Evolutionary conservation across 148 eudicot species (phyloP), one percentile per base, ranked within the genome.

Genomic region (Dianthus caryophyllus): DNA sequence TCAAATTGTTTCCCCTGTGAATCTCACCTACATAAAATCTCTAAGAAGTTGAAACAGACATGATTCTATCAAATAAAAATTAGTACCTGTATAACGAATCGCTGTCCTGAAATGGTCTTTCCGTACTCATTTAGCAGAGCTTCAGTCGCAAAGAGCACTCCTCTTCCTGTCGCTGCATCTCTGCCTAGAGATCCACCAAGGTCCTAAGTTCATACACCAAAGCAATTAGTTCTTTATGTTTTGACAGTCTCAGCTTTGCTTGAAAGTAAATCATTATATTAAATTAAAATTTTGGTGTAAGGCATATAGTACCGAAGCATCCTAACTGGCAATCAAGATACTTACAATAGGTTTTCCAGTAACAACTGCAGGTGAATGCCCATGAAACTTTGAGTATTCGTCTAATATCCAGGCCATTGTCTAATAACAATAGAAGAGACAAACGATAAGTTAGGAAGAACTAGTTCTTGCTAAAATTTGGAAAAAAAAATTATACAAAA

Each of bases 331-430:
- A 25, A 63, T 63, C 48, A 68, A 2, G 38, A 27, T 39, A 80
- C 97, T 90, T 84, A 94, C 99, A 68, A 76, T 80, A 52, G 99
- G 99, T 80, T 95, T 95, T 64, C 97, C 99, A 29, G 99, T 95
- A 31, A 95, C 99, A n/a, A 95, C 87, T 25, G 99, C 99, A 48
- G 99, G 99, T 18, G 99, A 95, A 75, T 95, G 82, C 31, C 99
- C 99, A 72, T 95, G 99, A 71, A 95, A 95, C 57, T 90, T 95
- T 11, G 99, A 88, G 80, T 95, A 95, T 73, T 95, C 99, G 46
- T 95, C 99, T 76, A 95, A 72, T 78, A 95, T 90, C 99, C 99
- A 95, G n/a, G 99, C 99, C 99, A 95, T 95, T 22, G 99, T 95
- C 97, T 95, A 83, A 43, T 22, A 38, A 71, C 69, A 38, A 63